Evolutionary conservation across 805 yeast species (phyloP).

Genomic region (Teunomyces gatunensis): DNA sequence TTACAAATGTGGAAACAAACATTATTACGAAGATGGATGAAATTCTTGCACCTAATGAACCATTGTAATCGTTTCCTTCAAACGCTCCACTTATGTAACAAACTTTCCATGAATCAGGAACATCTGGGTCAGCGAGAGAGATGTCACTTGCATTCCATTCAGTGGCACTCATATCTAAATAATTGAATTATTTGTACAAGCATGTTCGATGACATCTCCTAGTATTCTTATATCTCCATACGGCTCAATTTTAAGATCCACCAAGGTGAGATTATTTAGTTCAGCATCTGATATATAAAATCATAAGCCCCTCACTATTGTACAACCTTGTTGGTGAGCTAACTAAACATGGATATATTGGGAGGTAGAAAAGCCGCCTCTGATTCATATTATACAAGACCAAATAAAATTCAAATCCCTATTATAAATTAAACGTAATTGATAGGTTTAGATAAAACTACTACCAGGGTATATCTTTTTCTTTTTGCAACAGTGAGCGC

Average conservation of each 20-base stretch:
- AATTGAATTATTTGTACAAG: not conserved
- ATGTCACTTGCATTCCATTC: constrained; percentile 1
- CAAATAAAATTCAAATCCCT: too few species aligned
- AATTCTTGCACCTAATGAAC: constrained; percentile 46
- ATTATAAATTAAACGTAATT: not conserved
- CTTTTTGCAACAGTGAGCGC: not conserved
- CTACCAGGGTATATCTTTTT: not conserved
- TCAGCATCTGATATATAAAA: not conserved
- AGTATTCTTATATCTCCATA: not conserved
- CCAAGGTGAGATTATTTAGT: not conserved
- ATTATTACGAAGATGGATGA: constrained; percentile 61
- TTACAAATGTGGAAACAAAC: constrained; percentile 49
- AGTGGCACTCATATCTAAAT: not conserved
- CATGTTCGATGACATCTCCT: not conserved
- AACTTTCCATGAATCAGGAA: constrained; percentile 1
- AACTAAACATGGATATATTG: too few species aligned
- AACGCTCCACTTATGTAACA: constrained; percentile 1
- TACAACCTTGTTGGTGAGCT: constrained; percentile 2
- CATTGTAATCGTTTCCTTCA: constrained; percentile 44
- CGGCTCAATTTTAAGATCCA: not conserved
- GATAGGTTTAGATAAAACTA: not conserved
- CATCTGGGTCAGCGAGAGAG: not conserved
- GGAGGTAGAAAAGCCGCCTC: not conserved
- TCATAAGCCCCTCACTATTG: not conserved
- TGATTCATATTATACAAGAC: not conserved